Conservation (phyloP, 1,139 yeast genomes). For the Saccharomyces hybrid region DNA sequence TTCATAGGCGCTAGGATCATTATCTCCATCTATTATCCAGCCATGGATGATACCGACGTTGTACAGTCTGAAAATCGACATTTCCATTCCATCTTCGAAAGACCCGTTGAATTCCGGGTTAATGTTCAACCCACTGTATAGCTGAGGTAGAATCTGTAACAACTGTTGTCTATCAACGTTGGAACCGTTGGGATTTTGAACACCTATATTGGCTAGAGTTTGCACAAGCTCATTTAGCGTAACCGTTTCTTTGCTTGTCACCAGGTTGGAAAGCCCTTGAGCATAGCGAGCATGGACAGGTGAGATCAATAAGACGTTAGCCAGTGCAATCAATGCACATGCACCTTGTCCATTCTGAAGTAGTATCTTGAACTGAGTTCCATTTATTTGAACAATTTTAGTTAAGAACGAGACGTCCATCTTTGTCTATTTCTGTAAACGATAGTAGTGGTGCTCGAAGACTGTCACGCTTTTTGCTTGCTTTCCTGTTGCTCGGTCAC, state of each 20-base stretch:
- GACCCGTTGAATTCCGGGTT: slow-evolving; percentile 34
- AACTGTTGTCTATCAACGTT: slow-evolving; percentile 26
- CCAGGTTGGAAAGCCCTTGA: slow-evolving; percentile 23
- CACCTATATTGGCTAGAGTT: slow-evolving; percentile 39
- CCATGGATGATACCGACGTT: slow-evolving; percentile 44
- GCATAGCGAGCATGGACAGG: slow-evolving; percentile 33
- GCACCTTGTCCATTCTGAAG: slow-evolving; percentile 82
- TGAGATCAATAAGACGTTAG: slow-evolving; percentile 56
- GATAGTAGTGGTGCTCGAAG: neutral
- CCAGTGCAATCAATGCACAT: slow-evolving; percentile 77
- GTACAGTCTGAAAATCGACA: slow-evolving; percentile 39
- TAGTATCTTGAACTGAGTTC: slow-evolving; percentile 44
- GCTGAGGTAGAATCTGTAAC: slow-evolving; percentile 44
- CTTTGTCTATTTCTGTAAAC: neutral
- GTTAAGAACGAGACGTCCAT: slow-evolving; percentile 20
- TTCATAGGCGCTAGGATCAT: slow-evolving; percentile 24
- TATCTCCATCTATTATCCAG: slow-evolving; percentile 39
- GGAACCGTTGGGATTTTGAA: slow-evolving; percentile 22
- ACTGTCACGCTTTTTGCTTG: slow-evolving; percentile 1
- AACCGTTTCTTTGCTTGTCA: slow-evolving; percentile 21
- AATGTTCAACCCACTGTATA: slow-evolving; percentile 64
- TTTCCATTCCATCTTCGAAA: slow-evolving; percentile 41
- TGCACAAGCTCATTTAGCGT: slow-evolving; percentile 35
- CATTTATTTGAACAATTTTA: slow-evolving; percentile 28
- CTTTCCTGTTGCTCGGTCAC: neutral